Evolutionary conservation across 2,329 filamentous ascomycete species (phyloP), one percentile per base, ranked within the genome.

Genomic region (Xylogone sp.): DNA sequence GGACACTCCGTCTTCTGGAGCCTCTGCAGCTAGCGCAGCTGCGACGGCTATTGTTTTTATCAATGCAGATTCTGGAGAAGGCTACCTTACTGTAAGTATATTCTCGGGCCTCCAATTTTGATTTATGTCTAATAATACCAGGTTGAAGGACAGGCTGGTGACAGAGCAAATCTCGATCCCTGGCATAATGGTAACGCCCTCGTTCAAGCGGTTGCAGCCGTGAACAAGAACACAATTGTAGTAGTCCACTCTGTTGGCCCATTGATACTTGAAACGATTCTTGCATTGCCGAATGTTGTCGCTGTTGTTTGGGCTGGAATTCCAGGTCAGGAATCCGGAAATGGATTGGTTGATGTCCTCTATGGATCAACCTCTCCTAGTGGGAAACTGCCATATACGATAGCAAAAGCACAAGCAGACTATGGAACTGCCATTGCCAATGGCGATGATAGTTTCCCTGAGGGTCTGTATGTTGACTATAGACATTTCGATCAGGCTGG

Each of bases 241-340:
- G 71, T 86, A 2, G 71, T 87, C 12, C 83, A 87, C 65, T 84
- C 83, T 49, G 81, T 82, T 1, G 83, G 83, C 0, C 71, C 77
- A 4, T 70, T 82, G 1, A 66, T 83, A 0, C 77, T 86, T 0
- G 82, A 86, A 54, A 68, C 69, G 0, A 87, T 81, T 66, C 70
- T 82, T 53, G 78, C 85, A 19, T 75, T 87, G 52, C 69, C 74
- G 6, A 86, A 87, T 58, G 76, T 88, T 43, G 84, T 88, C 0
- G 90, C 89, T 22, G 89, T 96, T 48, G 66, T 96, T 2, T 94
- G 87, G 80, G 89, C 89, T 20, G 88, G 88, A 61, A 71, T 91
- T 16, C 90, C 90, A 0, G 91, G 91, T 12, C 87, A 96, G 66
- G 88, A 96, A 68, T 88, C 85, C 16, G 90, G 91, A 45, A 88